A percentile compares a stretch with the other conserved stretches of the same genome.
phyloP scores from a whole-genome alignment of 441 rosid species.

The Geranium incanum region DNA sequence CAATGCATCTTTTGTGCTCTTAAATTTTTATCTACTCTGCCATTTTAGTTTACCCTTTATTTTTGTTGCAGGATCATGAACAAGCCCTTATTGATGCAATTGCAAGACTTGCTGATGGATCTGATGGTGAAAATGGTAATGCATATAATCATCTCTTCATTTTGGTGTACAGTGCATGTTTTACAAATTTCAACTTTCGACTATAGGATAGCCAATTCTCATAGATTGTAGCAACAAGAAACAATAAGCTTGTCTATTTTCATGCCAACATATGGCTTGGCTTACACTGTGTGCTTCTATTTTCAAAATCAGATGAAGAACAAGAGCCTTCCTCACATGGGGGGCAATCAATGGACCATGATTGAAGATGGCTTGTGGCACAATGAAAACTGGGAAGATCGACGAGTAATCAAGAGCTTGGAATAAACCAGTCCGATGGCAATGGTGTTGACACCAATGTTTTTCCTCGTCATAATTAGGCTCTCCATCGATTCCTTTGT shows the following conservation, averaged over 20 bases:
- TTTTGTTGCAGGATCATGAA: slow-evolving; percentile 70
- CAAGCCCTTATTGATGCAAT: slow-evolving; percentile 82
- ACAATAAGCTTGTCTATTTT: slow-evolving; percentile 1
- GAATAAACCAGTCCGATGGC: slow-evolving; percentile 13
- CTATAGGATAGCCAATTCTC: neutral
- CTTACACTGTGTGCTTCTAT: neutral
- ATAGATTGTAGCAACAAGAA: slow-evolving; percentile 13
- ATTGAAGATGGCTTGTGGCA: slow-evolving; percentile 28
- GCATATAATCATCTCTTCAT: slow-evolving; percentile 26
- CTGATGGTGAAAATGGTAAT: slow-evolving; percentile 98
- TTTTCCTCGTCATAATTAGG: neutral
- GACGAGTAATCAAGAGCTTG: slow-evolving; percentile 28
- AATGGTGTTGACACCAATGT: neutral
- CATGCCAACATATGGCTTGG: neutral
- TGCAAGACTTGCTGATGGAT: slow-evolving; percentile 85
- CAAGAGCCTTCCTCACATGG: slow-evolving; percentile 35
- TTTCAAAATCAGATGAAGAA: slow-evolving; percentile 40
- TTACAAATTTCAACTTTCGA: neutral
- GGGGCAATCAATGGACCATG: slow-evolving; percentile 26
- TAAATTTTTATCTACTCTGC: neutral
- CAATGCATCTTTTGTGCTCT: neutral
- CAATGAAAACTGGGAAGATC: slow-evolving; percentile 27
- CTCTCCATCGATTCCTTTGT: neutral
- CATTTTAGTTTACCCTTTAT: slow-evolving; percentile 9
- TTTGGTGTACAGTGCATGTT: neutral